Percentiles rank a stretch among this genome's conserved stretches.
These are phyloP conservation scores for Aspergillus avenaceus DNA, from an alignment of 495 filamentous ascomycete species.

Conservation along the genomic window DNA sequence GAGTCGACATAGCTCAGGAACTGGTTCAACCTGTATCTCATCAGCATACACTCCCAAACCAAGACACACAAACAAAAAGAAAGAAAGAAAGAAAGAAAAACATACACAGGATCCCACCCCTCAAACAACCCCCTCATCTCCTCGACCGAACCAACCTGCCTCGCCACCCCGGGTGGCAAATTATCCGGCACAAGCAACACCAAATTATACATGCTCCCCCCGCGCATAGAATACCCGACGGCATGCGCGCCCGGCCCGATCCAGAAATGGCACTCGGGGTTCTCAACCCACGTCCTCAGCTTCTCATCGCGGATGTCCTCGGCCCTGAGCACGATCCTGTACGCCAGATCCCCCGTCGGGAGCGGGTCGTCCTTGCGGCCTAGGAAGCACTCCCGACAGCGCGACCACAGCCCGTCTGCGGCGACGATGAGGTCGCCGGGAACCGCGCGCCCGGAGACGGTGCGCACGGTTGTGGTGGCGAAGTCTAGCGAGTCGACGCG, in stretches of 20 bases:
- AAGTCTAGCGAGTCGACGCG: slow-evolving; percentile 42
- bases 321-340: slow-evolving; percentile 58
- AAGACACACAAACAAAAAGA: not conserved
- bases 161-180: slow-evolving; percentile 53
- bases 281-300: slow-evolving; percentile 46
- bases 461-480: slow-evolving; percentile 19
- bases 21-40: slow-evolving; percentile 20
- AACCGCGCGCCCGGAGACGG: slow-evolving; percentile 24
- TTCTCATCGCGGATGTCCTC: slow-evolving; percentile 39
- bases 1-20: slow-evolving; percentile 31
- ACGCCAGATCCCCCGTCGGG: slow-evolving; percentile 66
- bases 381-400: slow-evolving; percentile 45
- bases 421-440: slow-evolving; percentile 53
- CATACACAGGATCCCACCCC: slow-evolving; percentile 53
- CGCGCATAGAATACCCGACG: slow-evolving; percentile 61
- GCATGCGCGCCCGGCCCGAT: slow-evolving; percentile 61
- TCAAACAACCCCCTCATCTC: slow-evolving; percentile 62
- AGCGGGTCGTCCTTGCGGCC: slow-evolving; percentile 41
- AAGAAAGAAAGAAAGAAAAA: not conserved
- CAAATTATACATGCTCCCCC: slow-evolving; percentile 62
- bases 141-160: slow-evolving; percentile 50
- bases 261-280: slow-evolving; percentile 67
- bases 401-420: slow-evolving; percentile 55
- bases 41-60: not conserved
- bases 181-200: slow-evolving; percentile 68